Percentiles rank a stretch among this genome's conserved stretches.
Conservation (phyloP, 768 basidiomycete genomes). For the Cyathus striatus region DNA sequence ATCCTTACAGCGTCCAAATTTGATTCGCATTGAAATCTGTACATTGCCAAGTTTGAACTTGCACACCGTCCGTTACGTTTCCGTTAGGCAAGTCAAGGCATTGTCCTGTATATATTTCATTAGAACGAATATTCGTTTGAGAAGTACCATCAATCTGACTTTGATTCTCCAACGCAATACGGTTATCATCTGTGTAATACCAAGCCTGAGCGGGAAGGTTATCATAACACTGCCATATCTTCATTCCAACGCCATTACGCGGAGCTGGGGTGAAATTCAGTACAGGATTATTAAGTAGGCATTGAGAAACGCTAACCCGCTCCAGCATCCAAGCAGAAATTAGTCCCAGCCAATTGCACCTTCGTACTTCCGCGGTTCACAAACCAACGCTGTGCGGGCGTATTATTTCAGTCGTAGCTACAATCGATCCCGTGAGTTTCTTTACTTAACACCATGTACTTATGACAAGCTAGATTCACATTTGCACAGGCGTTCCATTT, state of each 20-base stretch:
- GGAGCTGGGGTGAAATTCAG: constrained; percentile 8
- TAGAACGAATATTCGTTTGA: too few relatives aligned
- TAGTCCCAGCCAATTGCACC: constrained; percentile 16
- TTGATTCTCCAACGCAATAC: constrained; percentile 12
- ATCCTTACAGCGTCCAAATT: constrained; percentile 15
- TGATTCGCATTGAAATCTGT: constrained; percentile 13
- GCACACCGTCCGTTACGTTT: constrained; percentile 10
- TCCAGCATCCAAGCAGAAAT: constrained; percentile 30
- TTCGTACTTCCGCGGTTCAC: constrained; percentile 20
- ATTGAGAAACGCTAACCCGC: constrained; percentile 14
- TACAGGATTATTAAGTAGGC: not conserved
- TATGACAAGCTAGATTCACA: constrained; percentile 10
- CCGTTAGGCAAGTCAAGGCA: constrained; percentile 17
- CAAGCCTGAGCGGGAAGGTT: constrained; percentile 17
- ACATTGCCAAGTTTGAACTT: constrained; percentile 17
- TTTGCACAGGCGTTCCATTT: constrained; percentile 22
- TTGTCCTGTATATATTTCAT: constrained; percentile 6
- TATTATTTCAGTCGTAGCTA: constrained; percentile 28
- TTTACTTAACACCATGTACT: not conserved
- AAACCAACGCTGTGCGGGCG: constrained; percentile 25
- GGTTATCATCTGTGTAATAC: constrained; percentile 17
- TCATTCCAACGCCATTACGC: constrained; percentile 14
- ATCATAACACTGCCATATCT: constrained; percentile 19
- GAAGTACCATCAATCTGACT: constrained; percentile 5
- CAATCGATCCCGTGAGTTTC: not conserved